Percentiles rank a stretch among this genome's conserved stretches.
Conservation (phyloP, 805 yeast species). For the Candida michaelii region DNA sequence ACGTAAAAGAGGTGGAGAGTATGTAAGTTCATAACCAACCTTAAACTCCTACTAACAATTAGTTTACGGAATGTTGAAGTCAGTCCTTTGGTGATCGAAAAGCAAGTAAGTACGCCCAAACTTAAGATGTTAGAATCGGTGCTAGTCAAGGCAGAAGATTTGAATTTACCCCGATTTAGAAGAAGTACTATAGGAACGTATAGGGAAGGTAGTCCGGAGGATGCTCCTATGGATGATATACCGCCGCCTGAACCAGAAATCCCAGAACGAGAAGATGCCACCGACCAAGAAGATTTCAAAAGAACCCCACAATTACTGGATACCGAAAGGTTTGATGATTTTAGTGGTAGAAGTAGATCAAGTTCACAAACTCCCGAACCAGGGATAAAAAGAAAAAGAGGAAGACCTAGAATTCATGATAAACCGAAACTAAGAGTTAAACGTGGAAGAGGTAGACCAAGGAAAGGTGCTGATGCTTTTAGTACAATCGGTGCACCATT, state of each 20-base stretch:
- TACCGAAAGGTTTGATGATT: background rate
- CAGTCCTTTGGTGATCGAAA: constrained; percentile 10
- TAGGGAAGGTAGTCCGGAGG: background rate
- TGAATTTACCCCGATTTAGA: constrained; percentile 13
- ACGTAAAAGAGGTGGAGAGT: constrained; percentile 44
- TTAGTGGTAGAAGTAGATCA: background rate
- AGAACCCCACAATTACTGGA: background rate
- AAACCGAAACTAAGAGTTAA: background rate
- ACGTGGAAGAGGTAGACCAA: constrained; percentile 16
- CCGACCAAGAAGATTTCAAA: background rate
- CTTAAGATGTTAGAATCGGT: constrained; percentile 25
- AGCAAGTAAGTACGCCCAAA: constrained; percentile 8
- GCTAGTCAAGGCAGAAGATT: constrained; percentile 21
- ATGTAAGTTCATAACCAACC: constrained; percentile 20
- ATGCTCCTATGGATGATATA: background rate
- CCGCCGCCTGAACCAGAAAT: too few species aligned
- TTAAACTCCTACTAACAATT: constrained; percentile 1
- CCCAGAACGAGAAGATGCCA: background rate
- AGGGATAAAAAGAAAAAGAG: constrained; percentile 1
- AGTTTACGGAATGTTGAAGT: constrained; percentile 15
- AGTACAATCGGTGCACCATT: constrained; percentile 1
- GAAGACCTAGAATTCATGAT: constrained; percentile 1
- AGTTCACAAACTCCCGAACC: background rate
- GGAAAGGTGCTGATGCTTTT: constrained; percentile 5
- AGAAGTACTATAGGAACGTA: constrained; percentile 5